A percentile compares a stretch with the other conserved stretches of the same genome.
phyloP scores from a whole-genome alignment of 345 rosid species.

The Salix dunnii region DNA sequence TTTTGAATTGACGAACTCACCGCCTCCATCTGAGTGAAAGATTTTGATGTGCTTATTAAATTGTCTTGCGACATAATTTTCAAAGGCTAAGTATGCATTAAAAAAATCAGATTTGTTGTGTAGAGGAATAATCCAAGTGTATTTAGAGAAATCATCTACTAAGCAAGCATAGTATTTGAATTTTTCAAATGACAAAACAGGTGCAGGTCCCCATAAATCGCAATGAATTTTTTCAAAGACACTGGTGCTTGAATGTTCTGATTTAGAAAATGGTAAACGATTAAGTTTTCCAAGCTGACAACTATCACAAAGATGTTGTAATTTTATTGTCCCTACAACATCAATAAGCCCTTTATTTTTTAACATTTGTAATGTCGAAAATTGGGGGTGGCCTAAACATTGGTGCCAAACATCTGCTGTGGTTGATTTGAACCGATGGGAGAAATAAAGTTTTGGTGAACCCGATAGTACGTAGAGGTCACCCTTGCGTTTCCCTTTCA shows the following conservation, averaged over 20 bases:
- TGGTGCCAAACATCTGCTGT: too few species aligned
- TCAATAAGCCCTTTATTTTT: constrained; percentile 15
- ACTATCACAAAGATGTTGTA: constrained; percentile 13
- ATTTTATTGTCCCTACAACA: not conserved
- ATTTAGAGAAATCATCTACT: not conserved
- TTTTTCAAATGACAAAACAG: too few species aligned
- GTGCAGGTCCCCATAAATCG: too few species aligned
- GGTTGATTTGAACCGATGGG: too few species aligned
- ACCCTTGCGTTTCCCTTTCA: too few species aligned
- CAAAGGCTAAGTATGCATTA: not conserved
- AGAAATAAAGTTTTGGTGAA: too few species aligned
- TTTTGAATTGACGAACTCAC: not conserved
- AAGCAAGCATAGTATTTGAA: too few species aligned
- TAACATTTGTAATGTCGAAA: not conserved
- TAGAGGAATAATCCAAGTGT: constrained; percentile 8
- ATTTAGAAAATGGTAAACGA: not conserved
- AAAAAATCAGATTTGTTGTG: constrained; percentile 7
- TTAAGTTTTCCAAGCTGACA: constrained; percentile 12
- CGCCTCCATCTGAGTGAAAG: not conserved
- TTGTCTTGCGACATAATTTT: not conserved
- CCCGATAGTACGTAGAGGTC: too few species aligned
- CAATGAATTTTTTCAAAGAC: not conserved
- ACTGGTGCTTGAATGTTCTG: not conserved
- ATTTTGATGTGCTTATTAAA: not conserved
- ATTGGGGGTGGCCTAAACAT: not conserved